Evolutionary conservation across 768 basidiomycete genomes (phyloP).

Genomic region (Mycena kentingensis): DNA sequence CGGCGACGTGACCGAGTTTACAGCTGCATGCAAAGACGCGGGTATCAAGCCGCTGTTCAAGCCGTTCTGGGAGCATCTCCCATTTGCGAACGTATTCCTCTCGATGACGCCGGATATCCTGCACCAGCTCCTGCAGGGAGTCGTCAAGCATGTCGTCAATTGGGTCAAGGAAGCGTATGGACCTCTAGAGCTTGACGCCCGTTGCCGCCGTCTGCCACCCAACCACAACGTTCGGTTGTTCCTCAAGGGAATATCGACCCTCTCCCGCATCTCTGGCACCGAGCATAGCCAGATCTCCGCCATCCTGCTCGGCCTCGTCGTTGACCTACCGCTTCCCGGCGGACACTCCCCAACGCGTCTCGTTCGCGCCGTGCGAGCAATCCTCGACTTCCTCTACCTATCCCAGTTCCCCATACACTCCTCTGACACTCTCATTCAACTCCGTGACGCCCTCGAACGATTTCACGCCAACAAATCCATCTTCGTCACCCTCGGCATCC

Average conservation of each 20-base stretch:
- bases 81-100: constrained; percentile 28
- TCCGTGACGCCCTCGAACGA: background rate
- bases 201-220: constrained; percentile 28
- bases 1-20: background rate
- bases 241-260: constrained; percentile 4
- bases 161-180: constrained; percentile 25
- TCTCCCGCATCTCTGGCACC: constrained; percentile 4
- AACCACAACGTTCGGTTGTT: constrained; percentile 29
- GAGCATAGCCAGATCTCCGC: constrained; percentile 7
- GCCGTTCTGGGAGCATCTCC: constrained; percentile 33
- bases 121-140: constrained; percentile 38
- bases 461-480: constrained; percentile 10
- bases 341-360: background rate
- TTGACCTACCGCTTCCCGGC: background rate
- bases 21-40: constrained; percentile 4
- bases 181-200: constrained; percentile 29
- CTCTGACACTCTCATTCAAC: background rate
- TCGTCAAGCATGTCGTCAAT: constrained; percentile 32
- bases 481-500: constrained; percentile 24
- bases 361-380: constrained; percentile 2
- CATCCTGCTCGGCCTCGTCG: constrained; percentile 8
- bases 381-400: constrained; percentile 5
- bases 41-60: constrained; percentile 21
- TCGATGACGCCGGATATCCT: constrained; percentile 37
- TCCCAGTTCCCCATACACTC: constrained; percentile 10